These are phyloP conservation scores for Cordyceps fumosorosea DNA, from an alignment of 2,329 filamentous ascomycete genomes.

Conservation along the genomic window DNA sequence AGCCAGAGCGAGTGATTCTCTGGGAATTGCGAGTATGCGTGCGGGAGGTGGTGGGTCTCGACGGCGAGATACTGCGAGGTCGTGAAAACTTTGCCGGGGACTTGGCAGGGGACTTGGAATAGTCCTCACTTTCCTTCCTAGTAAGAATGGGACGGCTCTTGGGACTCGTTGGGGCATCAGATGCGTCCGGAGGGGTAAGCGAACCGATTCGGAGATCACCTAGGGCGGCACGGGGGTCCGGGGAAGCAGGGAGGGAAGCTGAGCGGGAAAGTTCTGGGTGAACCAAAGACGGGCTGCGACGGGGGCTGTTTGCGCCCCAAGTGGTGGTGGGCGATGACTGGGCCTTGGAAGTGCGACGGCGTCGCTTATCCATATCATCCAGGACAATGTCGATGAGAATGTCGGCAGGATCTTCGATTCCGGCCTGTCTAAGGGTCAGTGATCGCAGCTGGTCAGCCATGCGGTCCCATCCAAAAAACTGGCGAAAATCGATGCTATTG, in stretches of 20 bases:
- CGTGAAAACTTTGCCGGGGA: conserved; percentile 41
- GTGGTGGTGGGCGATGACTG: conserved; percentile 72
- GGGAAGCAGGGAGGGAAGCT: conserved; percentile 60
- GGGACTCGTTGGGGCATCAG: conserved; percentile 34
- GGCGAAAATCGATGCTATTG: conserved; percentile 89
- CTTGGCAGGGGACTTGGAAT: conserved; percentile 33
- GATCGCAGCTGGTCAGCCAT: conserved; percentile 87
- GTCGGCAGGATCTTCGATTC: conserved; percentile 83
- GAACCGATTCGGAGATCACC: conserved; percentile 54
- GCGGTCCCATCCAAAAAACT: conserved; percentile 96
- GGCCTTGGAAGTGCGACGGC: conserved; percentile 79
- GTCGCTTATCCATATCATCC: conserved; percentile 91
- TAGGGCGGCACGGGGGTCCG: conserved; percentile 40
- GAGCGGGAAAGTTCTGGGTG: conserved; percentile 63
- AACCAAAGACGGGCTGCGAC: conserved; percentile 56
- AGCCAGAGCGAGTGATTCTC: conserved; percentile 79
- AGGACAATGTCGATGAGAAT: conserved; percentile 88
- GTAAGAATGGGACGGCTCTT: conserved; percentile 37
- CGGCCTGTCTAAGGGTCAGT: conserved; percentile 79
- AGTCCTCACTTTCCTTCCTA: conserved; percentile 42
- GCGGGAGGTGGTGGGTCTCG: conserved; percentile 67
- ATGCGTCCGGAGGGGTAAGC: conserved; percentile 44
- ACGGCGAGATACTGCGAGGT: conserved; percentile 74
- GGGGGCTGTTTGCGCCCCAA: conserved; percentile 55
- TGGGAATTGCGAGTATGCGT: conserved; percentile 61